These are phyloP conservation scores for Fusarium oxysporum DNA, from an alignment of 2,329 filamentous ascomycete genomes.

Conservation along the genomic window DNA sequence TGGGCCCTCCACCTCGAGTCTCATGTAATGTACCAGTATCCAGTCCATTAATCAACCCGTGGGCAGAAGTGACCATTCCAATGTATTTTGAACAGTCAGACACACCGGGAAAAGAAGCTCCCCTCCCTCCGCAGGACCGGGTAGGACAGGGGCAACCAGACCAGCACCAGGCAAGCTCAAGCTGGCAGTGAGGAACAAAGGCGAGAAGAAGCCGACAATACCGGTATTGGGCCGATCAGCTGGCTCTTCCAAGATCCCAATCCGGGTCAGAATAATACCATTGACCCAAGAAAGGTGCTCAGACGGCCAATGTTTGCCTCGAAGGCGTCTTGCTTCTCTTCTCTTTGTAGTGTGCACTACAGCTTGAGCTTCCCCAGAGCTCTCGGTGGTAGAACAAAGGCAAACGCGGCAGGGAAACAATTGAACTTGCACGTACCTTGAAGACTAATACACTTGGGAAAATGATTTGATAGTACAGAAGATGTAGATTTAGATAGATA, in stretches of 20 bases:
- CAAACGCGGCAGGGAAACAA: constrained; percentile 24
- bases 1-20: constrained; percentile 43
- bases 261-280: constrained; percentile 22
- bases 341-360: neutral
- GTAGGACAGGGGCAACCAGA: constrained; percentile 22
- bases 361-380: constrained; percentile 15
- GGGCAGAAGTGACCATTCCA: constrained; percentile 29
- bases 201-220: constrained; percentile 17
- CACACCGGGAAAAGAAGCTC: constrained; percentile 27
- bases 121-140: constrained; percentile 33
- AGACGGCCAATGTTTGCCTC: constrained; percentile 24
- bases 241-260: constrained; percentile 37
- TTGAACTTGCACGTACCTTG: constrained; percentile 42
- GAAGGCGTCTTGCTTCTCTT: constrained; percentile 22
- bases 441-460: constrained; percentile 35
- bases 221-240: constrained; percentile 28
- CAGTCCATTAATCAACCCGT: constrained; percentile 40
- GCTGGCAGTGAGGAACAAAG: constrained; percentile 9
- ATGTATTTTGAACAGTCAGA: constrained; percentile 10
- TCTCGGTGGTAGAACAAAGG: constrained; percentile 26
- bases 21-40: constrained; percentile 23
- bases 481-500: constrained; percentile 22
- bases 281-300: constrained; percentile 13
- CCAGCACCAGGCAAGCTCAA: neutral
- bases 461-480: constrained; percentile 30